Evolutionary conservation across 202 grass and related monocot species (phyloP), one percentile per base, ranked within the genome.

Genomic region (Zoysia matrella): DNA sequence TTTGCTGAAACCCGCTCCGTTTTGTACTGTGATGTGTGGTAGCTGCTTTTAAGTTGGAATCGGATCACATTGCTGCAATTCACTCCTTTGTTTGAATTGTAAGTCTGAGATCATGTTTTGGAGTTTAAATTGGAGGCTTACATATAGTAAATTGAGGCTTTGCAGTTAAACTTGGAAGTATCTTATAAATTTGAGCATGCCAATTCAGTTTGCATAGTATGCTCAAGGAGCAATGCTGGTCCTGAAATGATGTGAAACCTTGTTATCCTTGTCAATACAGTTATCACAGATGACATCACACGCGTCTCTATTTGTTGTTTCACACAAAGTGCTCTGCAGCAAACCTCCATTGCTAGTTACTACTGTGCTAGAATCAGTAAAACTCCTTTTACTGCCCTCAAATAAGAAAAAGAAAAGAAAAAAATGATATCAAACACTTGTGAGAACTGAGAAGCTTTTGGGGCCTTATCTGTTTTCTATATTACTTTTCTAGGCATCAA

Each of bases 401-500:
- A 22, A 22, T 22, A 58, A 14, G 3, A 18, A 60, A 18, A 60
- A 60, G 7, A 7, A 7, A 16, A 7, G n/a, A 8, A 30, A 50
- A 57, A 60, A 30, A 8, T 60, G 16, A 22, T 30, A 60, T 60
- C 10, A 4, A 62, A 62, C 2, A 4, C 6, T 0, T 36, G 60
- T 36, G 18, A 36, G 7, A 62, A 39, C 60, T 62, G 60, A 36
- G 60, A 62, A 62, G 60, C 11, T 36, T 62, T 2, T 65, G 16
- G 22, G 39, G 64, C 39, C 14, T 60, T 73, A 60, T 53, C 52
- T 75, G 40, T 78, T 44, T 66, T 50, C 42, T 46, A 47, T 56
- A 54, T 91, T 3, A 84, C 36, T 87, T 54, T 45, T 75, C 13
- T 86, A 94, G 92, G 92, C 89, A 2, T 92, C 85, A 9, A 92